phyloP scores from a whole-genome alignment of 2,329 filamentous ascomycete genomes.

The Clonostachys sp. region DNA sequence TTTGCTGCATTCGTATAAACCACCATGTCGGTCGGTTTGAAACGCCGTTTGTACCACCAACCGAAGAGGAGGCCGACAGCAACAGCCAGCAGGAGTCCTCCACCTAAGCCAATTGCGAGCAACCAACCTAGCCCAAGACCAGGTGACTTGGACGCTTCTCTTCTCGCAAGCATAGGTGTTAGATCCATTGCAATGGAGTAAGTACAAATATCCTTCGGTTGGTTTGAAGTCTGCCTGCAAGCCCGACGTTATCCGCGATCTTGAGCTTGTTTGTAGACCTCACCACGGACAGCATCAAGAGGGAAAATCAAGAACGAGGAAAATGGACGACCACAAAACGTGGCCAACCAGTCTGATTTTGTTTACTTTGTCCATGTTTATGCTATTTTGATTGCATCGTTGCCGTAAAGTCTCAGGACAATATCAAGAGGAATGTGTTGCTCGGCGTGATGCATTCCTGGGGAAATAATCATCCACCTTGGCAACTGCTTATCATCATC shows the following conservation, averaged over 20 bases:
- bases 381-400: not conserved
- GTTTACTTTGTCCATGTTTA: slow-evolving; percentile 2
- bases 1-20: no score
- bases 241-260: not conserved
- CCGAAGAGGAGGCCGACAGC: slow-evolving; percentile 35
- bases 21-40: not conserved
- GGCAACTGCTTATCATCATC: no score
- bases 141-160: not conserved
- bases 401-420: slow-evolving; percentile 18
- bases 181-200: not conserved
- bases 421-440: slow-evolving; percentile 32
- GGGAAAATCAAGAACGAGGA: not conserved
- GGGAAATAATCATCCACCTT: no score
- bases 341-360: slow-evolving; percentile 1
- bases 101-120: slow-evolving; percentile 40
- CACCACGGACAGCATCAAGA: not conserved
- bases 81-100: slow-evolving; percentile 38
- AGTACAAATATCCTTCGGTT: no score
- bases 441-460: slow-evolving; percentile 27
- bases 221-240: not conserved
- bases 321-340: not conserved
- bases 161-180: not conserved
- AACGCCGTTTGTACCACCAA: slow-evolving; percentile 21
- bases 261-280: not conserved
- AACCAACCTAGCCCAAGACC: slow-evolving; percentile 28